phyloP scores from a whole-genome alignment of 257 asterid species.

The Solanum appendiculatum region DNA sequence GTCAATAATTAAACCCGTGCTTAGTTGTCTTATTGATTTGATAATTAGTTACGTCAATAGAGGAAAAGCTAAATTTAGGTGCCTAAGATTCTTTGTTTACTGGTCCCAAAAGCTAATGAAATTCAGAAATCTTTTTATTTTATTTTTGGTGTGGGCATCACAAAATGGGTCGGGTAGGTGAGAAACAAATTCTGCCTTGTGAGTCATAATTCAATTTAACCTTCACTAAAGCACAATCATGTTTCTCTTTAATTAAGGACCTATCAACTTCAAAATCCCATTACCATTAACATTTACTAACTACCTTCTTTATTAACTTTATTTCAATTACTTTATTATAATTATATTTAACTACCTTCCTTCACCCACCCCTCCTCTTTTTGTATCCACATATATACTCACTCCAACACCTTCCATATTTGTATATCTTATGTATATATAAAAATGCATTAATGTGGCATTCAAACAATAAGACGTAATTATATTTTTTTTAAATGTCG shows the following conservation, averaged over 20 bases:
- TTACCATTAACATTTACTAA: slow-evolving; percentile 9
- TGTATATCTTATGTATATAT: not conserved
- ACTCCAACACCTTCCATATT: not conserved
- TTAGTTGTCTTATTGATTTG: slow-evolving; percentile 10
- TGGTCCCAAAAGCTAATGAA: slow-evolving; percentile 42
- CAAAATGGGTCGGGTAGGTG: slow-evolving; percentile 67
- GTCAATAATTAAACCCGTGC: slow-evolving; percentile 13
- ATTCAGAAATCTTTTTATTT: not conserved
- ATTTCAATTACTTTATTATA: slow-evolving; percentile 4
- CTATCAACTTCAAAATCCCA: slow-evolving; percentile 14
- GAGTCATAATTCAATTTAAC: slow-evolving; percentile 20
- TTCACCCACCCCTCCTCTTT: not conserved
- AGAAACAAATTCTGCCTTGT: slow-evolving; percentile 42
- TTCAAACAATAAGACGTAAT: not conserved
- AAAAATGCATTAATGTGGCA: not conserved
- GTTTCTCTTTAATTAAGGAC: slow-evolving; percentile 14
- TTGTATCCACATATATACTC: not conserved
- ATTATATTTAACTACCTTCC: not conserved
- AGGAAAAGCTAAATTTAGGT: slow-evolving; percentile 7
- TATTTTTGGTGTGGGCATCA: not conserved
- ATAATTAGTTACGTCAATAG: slow-evolving; percentile 1
- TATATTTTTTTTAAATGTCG: not conserved
- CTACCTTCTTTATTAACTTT: slow-evolving; percentile 1
- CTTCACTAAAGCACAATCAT: slow-evolving; percentile 28
- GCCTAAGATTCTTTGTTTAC: slow-evolving; percentile 46